phyloP scores from a whole-genome alignment of 345 rosid genomes.

The Salix brachista region DNA sequence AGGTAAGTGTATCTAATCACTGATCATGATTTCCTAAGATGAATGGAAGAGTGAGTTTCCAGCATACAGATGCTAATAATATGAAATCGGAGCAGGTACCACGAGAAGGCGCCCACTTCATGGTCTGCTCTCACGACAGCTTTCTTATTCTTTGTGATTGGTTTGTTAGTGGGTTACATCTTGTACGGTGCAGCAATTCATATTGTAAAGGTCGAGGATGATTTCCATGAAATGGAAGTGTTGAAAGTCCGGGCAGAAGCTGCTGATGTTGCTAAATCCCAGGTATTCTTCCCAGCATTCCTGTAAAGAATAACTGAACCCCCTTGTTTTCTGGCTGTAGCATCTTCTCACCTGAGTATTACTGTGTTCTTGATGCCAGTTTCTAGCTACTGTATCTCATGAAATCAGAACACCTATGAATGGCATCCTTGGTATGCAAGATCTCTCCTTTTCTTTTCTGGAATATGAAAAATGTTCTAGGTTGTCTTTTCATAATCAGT shows the following conservation, averaged over 20 bases:
- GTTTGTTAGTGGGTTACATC: conserved; percentile 74
- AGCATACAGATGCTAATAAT: conserved; percentile 9
- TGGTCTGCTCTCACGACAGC: conserved; percentile 73
- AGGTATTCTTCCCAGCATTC: conserved; percentile 32
- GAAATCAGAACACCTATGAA: conserved; percentile 99
- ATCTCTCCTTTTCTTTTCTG: conserved; percentile 1
- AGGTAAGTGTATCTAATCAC: conserved; percentile 43
- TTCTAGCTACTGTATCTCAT: conserved; percentile 96
- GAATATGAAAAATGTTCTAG: background rate
- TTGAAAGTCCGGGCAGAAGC: conserved; percentile 89
- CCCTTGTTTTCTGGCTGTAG: background rate
- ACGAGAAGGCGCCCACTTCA: conserved; percentile 68
- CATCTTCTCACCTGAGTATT: conserved; percentile 4
- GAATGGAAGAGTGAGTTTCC: background rate
- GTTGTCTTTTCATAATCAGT: background rate
- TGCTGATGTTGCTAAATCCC: conserved; percentile 97
- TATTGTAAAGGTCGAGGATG: conserved; percentile 89
- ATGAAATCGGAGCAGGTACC: conserved; percentile 53
- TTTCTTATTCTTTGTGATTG: conserved; percentile 64
- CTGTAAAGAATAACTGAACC: background rate
- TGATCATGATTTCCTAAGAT: background rate
- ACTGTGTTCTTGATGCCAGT: conserved; percentile 41
- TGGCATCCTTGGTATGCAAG: conserved; percentile 81
- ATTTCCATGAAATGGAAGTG: conserved; percentile 74
- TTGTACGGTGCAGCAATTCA: conserved; percentile 70